Conservation (phyloP, 805 yeast genomes). For the Candida vaughaniae region DNA sequence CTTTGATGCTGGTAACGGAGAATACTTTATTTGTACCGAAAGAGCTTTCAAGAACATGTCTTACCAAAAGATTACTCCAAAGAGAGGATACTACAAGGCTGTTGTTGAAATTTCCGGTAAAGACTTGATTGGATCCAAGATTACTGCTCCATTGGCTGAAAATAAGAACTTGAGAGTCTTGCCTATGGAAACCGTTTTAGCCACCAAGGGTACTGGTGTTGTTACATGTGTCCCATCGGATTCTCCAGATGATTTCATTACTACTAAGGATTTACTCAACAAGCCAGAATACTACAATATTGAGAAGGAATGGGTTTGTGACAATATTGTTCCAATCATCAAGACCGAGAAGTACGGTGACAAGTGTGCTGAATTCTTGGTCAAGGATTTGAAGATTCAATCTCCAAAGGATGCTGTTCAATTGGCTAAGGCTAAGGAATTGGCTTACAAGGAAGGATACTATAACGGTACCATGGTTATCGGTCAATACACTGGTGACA, state of each 20-base stretch:
- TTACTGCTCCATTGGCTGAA: slow-evolving; percentile 78
- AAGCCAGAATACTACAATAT: slow-evolving; percentile 90
- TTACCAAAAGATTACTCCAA: slow-evolving; percentile 88
- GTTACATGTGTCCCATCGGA: slow-evolving; percentile 99
- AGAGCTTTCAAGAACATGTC: slow-evolving; percentile 98
- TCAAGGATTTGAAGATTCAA: slow-evolving; percentile 84
- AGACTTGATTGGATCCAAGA: slow-evolving; percentile 78
- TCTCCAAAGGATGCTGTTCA: slow-evolving; percentile 89
- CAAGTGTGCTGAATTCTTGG: slow-evolving; percentile 77
- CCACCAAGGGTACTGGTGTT: slow-evolving; percentile 97
- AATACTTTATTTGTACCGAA: slow-evolving; percentile 81
- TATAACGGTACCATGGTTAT: slow-evolving; percentile 80
- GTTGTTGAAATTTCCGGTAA: slow-evolving; percentile 63
- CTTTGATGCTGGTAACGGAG: slow-evolving; percentile 77
- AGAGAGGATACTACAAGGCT: slow-evolving; percentile 73
- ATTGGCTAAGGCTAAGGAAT: slow-evolving; percentile 89
- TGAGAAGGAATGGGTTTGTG: slow-evolving; percentile 79
- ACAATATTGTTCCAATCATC: slow-evolving; percentile 72
- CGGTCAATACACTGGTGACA: slow-evolving; percentile 85
- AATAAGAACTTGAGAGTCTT: slow-evolving; percentile 72
- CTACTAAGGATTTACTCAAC: slow-evolving; percentile 76
- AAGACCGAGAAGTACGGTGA: slow-evolving; percentile 86
- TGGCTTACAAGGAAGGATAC: slow-evolving; percentile 94
- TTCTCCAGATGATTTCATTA: slow-evolving; percentile 95
- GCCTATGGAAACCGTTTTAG: slow-evolving; percentile 97